Conservation (phyloP, 2,329 filamentous ascomycete species). For the Colletotrichum brevisporum region DNA sequence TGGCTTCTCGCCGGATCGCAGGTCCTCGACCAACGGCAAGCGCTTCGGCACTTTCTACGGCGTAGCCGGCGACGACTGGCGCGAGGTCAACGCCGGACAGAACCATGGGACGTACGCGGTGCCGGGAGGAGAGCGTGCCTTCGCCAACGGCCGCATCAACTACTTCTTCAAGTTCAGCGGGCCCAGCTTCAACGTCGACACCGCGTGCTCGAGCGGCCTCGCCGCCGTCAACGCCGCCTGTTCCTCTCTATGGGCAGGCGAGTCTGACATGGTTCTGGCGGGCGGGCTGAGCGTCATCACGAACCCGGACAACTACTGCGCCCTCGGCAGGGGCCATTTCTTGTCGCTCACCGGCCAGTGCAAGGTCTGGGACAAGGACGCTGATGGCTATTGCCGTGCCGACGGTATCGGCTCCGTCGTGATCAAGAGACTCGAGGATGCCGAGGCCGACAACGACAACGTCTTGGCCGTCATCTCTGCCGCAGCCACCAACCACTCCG, state of each 20-base stretch:
- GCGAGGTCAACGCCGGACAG: constrained; percentile 79
- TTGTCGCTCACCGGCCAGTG: constrained; percentile 32
- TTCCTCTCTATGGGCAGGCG: constrained; percentile 47
- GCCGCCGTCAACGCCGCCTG: constrained; percentile 62
- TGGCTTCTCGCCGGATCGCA: neutral
- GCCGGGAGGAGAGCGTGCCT: constrained; percentile 59
- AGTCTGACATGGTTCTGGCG: constrained; percentile 52
- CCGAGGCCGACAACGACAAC: constrained; percentile 58
- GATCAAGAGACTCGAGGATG: constrained; percentile 60
- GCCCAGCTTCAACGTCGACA: constrained; percentile 64
- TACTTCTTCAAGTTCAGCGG: constrained; percentile 63
- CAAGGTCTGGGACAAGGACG: constrained; percentile 54
- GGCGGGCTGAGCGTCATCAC: constrained; percentile 52
- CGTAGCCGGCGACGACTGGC: constrained; percentile 82
- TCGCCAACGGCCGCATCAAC: constrained; percentile 65
- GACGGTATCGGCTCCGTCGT: constrained; percentile 57
- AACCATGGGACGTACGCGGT: constrained; percentile 74
- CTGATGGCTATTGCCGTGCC: constrained; percentile 64
- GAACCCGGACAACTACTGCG: constrained; percentile 47
- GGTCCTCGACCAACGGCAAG: constrained; percentile 44
- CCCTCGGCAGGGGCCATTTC: constrained; percentile 8
- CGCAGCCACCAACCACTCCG: constrained; percentile 56
- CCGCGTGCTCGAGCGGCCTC: constrained; percentile 64
- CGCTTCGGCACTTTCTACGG: constrained; percentile 82
- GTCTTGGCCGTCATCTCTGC: constrained; percentile 53